A percentile compares a stretch with the other conserved stretches of the same genome.
These are phyloP conservation scores for Trichophyton mentagrophytes DNA, from an alignment of 2,329 filamentous ascomycete genomes.

Conservation along the genomic window DNA sequence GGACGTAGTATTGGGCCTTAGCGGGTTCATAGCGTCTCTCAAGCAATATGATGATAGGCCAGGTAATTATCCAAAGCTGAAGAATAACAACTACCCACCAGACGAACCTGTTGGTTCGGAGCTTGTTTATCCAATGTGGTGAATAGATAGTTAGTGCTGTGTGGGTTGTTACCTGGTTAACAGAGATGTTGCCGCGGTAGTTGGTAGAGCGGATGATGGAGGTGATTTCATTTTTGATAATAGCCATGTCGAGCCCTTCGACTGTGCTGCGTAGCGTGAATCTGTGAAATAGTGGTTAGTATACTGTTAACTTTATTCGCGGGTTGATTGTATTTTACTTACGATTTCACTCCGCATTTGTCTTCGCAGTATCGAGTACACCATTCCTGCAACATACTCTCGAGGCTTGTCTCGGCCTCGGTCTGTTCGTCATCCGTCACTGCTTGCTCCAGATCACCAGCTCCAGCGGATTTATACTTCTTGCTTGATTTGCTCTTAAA, in stretches of 20 bases:
- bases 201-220: conserved; percentile 28
- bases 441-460: background rate
- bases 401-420: conserved; percentile 7
- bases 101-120: conserved; percentile 23
- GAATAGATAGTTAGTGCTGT: conserved; percentile 26
- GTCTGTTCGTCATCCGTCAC: background rate
- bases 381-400: conserved; percentile 18
- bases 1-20: conserved; percentile 22
- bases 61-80: conserved; percentile 30
- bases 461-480: conserved; percentile 4
- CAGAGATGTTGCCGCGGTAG: conserved; percentile 24
- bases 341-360: conserved; percentile 27
- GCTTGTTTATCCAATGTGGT: conserved; percentile 27
- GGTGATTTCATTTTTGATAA: conserved; percentile 20
- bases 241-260: conserved; percentile 13
- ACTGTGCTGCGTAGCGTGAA: conserved; percentile 22
- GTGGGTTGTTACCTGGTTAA: conserved; percentile 18
- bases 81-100: conserved; percentile 26
- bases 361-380: conserved; percentile 27
- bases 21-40: conserved; percentile 27
- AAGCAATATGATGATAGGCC: conserved; percentile 27
- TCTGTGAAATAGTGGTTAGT: conserved; percentile 12
- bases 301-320: background rate
- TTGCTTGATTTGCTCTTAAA: conserved; percentile 9
- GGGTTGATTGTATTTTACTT: conserved; percentile 7